These are phyloP conservation scores for Cucumis sativus DNA, from an alignment of 306 rosid species.

Conservation along the genomic window DNA sequence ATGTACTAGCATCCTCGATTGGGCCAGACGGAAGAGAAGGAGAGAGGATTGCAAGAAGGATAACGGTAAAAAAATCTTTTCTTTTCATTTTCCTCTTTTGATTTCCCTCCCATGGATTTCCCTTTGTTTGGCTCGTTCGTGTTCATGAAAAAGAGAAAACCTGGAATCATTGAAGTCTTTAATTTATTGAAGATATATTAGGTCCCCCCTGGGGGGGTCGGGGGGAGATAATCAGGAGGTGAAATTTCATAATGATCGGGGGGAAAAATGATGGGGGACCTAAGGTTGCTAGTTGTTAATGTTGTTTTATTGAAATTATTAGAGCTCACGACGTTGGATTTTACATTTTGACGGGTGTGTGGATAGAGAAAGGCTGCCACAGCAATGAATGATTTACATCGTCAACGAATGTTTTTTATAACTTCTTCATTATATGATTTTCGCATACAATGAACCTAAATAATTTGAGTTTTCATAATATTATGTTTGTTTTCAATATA, in stretches of 20 bases:
- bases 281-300: neutral
- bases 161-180: no score
- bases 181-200: no score
- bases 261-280: neutral
- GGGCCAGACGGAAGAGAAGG: constrained; percentile 91
- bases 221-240: neutral
- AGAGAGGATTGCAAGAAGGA: constrained; percentile 79
- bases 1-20: constrained; percentile 62
- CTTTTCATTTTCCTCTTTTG: neutral
- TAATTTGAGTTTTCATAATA: neutral
- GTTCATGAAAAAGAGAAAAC: neutral
- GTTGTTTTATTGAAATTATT: neutral
- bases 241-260: no score
- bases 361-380: neutral
- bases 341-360: neutral
- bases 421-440: neutral
- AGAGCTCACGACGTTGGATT: neutral
- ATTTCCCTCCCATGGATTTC: neutral
- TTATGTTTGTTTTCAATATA: neutral
- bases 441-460: neutral
- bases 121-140: neutral
- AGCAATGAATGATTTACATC: neutral
- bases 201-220: no score
- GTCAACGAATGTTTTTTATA: neutral
- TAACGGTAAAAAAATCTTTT: constrained; percentile 18